phyloP scores from a whole-genome alignment of 2,329 filamentous ascomycete genomes.

The Alternaria sp. region DNA sequence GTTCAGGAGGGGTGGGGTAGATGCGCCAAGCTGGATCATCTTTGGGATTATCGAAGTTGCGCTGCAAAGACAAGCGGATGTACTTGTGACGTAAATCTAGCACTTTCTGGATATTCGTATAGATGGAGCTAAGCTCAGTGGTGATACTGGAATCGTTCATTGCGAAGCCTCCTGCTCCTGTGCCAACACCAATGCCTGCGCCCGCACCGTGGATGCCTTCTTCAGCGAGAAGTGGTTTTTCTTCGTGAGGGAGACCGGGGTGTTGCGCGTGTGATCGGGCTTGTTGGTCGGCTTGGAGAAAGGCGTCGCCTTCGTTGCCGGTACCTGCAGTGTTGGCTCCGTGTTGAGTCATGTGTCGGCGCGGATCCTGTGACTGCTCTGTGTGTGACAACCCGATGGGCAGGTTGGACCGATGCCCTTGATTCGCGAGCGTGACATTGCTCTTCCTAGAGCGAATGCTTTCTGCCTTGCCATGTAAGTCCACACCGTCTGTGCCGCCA shows the following conservation, averaged over 20 bases:
- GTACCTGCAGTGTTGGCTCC: conserved; percentile 16
- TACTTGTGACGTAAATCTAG: conserved; percentile 88
- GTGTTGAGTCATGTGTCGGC: conserved; percentile 24
- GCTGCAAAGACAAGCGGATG: conserved; percentile 82
- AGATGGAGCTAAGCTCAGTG: conserved; percentile 83
- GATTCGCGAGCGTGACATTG: conserved; percentile 38
- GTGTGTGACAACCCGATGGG: conserved; percentile 38
- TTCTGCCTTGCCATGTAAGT: conserved; percentile 47
- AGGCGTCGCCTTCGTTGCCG: conserved; percentile 32
- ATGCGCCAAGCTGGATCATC: conserved; percentile 84
- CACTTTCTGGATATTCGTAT: conserved; percentile 88
- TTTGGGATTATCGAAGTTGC: conserved; percentile 83
- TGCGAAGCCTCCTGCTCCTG: conserved; percentile 68
- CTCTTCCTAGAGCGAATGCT: conserved; percentile 53
- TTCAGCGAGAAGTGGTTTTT: conserved; percentile 60
- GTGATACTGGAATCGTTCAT: conserved; percentile 81
- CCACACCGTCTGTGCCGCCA: conserved; percentile 43
- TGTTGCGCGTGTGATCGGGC: conserved; percentile 59
- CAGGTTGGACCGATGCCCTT: conserved; percentile 32
- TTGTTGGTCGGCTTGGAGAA: conserved; percentile 56
- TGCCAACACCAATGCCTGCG: conserved; percentile 66
- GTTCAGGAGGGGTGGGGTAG: conserved; percentile 89
- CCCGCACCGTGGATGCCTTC: conserved; percentile 65
- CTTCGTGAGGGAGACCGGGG: conserved; percentile 61
- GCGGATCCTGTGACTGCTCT: conserved; percentile 38